A percentile compares a stretch with the other conserved stretches of the same genome.
phyloP scores from a whole-genome alignment of 371 early-diverging fungal species.

The Mycotypha africana region DNA sequence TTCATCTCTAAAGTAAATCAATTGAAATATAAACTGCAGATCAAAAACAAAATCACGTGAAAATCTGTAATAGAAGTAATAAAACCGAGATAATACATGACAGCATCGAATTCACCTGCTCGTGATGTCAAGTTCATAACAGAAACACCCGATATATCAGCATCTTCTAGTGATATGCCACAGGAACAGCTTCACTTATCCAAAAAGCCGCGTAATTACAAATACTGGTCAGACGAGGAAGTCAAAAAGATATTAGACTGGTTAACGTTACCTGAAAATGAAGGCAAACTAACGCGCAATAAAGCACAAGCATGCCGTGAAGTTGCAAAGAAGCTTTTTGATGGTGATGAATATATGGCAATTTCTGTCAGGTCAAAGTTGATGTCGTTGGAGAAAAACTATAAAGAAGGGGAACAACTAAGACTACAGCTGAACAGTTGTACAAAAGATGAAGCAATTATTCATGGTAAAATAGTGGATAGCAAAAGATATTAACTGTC shows the following conservation, averaged over 20 bases:
- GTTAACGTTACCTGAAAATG: constrained; percentile 17
- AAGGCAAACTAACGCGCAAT: constrained; percentile 15
- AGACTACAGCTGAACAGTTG: not conserved
- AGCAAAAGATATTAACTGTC: not conserved
- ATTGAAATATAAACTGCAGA: too few relatives aligned
- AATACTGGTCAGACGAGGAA: constrained; percentile 25
- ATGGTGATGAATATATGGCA: constrained; percentile 23
- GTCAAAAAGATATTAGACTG: constrained; percentile 13
- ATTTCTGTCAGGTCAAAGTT: constrained; percentile 19
- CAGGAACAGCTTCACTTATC: constrained; percentile 4
- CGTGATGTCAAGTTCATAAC: constrained; percentile 9
- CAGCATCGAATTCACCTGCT: constrained; percentile 6
- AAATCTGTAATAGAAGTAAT: too few relatives aligned
- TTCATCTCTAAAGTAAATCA: too few relatives aligned
- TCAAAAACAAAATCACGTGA: too few relatives aligned
- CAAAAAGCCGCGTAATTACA: constrained; percentile 20
- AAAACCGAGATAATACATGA: too few relatives aligned
- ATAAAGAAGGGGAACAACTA: constrained; percentile 13
- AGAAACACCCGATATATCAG: not conserved
- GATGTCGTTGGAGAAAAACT: constrained; percentile 16
- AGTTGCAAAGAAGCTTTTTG: constrained; percentile 18
- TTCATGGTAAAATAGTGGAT: constrained; percentile 8
- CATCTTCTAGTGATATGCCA: not conserved
- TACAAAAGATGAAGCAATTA: constrained; percentile 9
- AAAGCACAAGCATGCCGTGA: constrained; percentile 22